Conservation (phyloP, 1,284 basidiomycete genomes). For the Apiotrichum akiyoshidainum region DNA sequence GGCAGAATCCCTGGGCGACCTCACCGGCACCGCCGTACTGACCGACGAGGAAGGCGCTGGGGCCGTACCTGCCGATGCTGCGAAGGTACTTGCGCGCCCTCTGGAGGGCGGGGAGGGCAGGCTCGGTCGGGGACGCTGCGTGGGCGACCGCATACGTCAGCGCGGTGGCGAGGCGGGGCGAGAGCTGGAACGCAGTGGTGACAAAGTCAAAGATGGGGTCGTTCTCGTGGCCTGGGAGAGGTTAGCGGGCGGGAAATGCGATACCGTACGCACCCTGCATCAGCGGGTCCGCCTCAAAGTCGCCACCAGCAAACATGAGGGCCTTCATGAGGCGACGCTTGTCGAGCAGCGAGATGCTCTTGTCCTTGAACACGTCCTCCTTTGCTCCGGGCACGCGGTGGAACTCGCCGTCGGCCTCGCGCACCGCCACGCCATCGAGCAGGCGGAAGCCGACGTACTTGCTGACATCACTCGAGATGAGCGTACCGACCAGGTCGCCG, state of each 20-base stretch:
- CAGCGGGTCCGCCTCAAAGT: constrained; percentile 61
- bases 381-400: constrained; percentile 78
- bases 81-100: constrained; percentile 70
- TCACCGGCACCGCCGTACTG: constrained; percentile 93
- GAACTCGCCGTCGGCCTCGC: constrained; percentile 21
- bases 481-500: constrained; percentile 73
- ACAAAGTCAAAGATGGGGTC: constrained; percentile 64
- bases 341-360: constrained; percentile 70
- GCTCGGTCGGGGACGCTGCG: constrained; percentile 59
- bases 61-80: constrained; percentile 81
- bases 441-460: constrained; percentile 87
- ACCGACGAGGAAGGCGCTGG: constrained; percentile 85
- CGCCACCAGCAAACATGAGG: constrained; percentile 70
- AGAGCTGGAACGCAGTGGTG: constrained; percentile 61
- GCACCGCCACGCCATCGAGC: constrained; percentile 68
- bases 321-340: constrained; percentile 93
- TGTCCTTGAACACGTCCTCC: constrained; percentile 88
- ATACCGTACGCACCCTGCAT: constrained; percentile 30
- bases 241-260: constrained; percentile 1
- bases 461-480: constrained; percentile 80
- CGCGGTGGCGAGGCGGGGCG: constrained; percentile 58
- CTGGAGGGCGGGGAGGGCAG: constrained; percentile 61
- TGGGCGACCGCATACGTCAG: constrained; percentile 72
- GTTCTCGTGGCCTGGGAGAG: constrained; percentile 55
- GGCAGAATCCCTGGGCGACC: constrained; percentile 87